Percentiles rank a stretch among this genome's conserved stretches.
Conservation (phyloP, 2,329 filamentous ascomycete genomes). For the Cladophialophora exuberans region DNA sequence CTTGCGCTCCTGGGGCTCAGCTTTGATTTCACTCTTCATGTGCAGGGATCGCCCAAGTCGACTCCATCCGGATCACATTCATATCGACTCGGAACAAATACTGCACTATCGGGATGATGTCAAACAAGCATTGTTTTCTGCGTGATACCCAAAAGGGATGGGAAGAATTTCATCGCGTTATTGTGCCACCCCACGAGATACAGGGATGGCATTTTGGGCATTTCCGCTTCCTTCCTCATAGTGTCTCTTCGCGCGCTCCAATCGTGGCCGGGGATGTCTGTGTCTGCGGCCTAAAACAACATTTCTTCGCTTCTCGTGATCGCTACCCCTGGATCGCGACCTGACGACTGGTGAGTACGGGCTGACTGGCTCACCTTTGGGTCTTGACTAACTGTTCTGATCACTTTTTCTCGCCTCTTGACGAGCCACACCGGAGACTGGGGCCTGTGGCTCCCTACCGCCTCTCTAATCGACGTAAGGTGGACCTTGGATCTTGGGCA, state of each 20-base stretch:
- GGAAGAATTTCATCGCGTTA: background rate
- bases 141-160: background rate
- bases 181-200: slow-evolving; percentile 5
- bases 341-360: too few species aligned
- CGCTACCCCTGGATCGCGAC: background rate
- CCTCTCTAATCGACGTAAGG: too few species aligned
- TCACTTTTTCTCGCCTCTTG: too few species aligned
- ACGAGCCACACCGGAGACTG: too few species aligned
- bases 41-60: background rate
- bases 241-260: background rate
- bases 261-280: background rate
- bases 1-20: too few species aligned
- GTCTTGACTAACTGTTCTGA: too few species aligned
- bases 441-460: too few species aligned
- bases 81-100: background rate
- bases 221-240: background rate
- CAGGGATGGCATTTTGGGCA: background rate
- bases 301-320: background rate
- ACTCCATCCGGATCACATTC: slow-evolving; percentile 1
- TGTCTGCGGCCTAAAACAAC: background rate
- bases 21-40: background rate
- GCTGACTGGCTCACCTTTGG: too few species aligned
- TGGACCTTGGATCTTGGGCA: too few species aligned
- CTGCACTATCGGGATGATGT: background rate
- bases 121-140: background rate